Evolutionary conservation across 1,139 yeast species (phyloP), one percentile per base, ranked within the genome.

Genomic region (Meyerozyma smithsonii): DNA sequence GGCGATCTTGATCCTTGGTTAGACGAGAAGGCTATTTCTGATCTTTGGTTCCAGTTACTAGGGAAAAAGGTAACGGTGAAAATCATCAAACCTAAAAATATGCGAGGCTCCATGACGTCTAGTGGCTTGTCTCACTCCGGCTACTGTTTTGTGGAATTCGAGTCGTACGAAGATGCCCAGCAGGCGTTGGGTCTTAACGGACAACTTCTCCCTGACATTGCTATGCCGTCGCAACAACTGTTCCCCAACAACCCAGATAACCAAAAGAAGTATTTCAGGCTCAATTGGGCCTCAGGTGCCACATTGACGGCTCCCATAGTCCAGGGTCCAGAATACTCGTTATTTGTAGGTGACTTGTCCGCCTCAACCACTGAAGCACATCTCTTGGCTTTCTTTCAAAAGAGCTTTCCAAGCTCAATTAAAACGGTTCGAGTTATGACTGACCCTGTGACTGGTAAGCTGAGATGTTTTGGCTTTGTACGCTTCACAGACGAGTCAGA

Each of bases 271-370:
- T 69, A 72, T 46, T 79, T 84, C 56, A 69, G 84, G 49, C 66
- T 84, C 42, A 84, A 84, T 53, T 84, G 92, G 92, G 85, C 86
- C 4, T 72, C 83, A 35, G 81, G 85, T 23, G 82, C 83, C 10
- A 77, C 81, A 3, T 61, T 75, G 42, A 54, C 66, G n/a, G 74
- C 79, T 2, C 79, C 77, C 17, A 69, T 73, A 39, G 62, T 69
- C 19, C 78, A 72, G 43, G 59, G 72, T 14, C 74, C 74, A 1
- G 87, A 81, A 50, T 77, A 56, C 49, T 80, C 89, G 1, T 62
- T 84, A 30, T 84, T 84, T 63, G 90, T 84, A n/a, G 92, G 92
- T 33, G 90, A 84, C 58, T 64, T 84, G 46, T 79, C 87, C 2
- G 87, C 86, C 15, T 76, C 79, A 17, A 81, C 86, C 16, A 81